phyloP scores from a whole-genome alignment of 2,329 filamentous ascomycete species.

The Xylaria sp. region DNA sequence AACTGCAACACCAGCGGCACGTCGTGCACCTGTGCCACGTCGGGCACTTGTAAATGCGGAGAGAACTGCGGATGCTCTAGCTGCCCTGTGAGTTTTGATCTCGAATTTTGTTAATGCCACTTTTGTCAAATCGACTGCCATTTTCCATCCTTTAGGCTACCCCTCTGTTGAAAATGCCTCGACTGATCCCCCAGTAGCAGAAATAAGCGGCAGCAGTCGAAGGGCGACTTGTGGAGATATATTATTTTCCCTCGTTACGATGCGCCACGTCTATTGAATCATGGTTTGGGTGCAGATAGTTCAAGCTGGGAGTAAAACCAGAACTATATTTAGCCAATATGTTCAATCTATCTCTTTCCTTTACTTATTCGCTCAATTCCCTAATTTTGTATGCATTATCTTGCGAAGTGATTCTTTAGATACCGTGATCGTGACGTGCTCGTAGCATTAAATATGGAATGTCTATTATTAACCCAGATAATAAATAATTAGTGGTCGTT shows the following conservation, averaged over 20 bases:
- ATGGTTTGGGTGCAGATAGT: neutral
- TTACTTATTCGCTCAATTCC: neutral
- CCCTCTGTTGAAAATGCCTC: neutral
- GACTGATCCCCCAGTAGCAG: conserved; percentile 1
- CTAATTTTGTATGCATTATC: neutral
- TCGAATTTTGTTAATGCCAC: neutral
- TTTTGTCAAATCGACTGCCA: neutral
- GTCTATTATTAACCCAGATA: no score
- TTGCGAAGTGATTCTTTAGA: neutral
- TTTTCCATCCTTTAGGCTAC: neutral
- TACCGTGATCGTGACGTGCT: no score
- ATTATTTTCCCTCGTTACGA: neutral
- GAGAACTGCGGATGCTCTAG: conserved; percentile 45
- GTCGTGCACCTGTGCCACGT: conserved; percentile 42
- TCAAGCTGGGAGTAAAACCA: neutral
- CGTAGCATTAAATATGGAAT: no score
- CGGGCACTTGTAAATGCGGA: conserved; percentile 45
- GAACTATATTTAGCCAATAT: neutral
- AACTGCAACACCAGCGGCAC: conserved; percentile 44
- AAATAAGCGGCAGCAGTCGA: conserved; percentile 2
- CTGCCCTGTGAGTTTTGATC: conserved; percentile 43
- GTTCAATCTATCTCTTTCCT: neutral
- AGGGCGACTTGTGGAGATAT: neutral
- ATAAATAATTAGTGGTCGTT: no score
- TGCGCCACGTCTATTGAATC: neutral